A percentile compares a stretch with the other conserved stretches of the same genome.
Evolutionary conservation across 2,329 filamentous ascomycete species (phyloP).

Genomic region (Fusarium dlaminii): DNA sequence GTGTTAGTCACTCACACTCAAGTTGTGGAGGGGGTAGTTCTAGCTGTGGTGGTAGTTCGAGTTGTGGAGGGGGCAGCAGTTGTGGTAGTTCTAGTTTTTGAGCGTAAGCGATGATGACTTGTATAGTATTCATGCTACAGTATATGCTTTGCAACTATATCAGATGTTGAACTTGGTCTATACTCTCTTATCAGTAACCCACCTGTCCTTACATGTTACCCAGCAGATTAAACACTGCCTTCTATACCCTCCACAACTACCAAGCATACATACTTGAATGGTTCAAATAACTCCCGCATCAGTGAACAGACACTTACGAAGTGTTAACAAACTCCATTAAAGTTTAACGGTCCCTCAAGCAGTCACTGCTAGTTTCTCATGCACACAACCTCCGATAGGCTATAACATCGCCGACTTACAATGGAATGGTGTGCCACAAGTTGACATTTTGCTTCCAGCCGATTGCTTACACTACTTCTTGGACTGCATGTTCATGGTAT

Average conservation of each 20-base stretch:
- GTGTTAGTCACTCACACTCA: background rate
- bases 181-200: background rate
- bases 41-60: slow-evolving; percentile 19
- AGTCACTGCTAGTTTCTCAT: slow-evolving; percentile 2
- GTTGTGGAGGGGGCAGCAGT: slow-evolving; percentile 8
- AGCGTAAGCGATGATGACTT: background rate
- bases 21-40: slow-evolving; percentile 21
- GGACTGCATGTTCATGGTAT: background rate
- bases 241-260: background rate
- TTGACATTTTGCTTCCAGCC: background rate
- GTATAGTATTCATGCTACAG: background rate
- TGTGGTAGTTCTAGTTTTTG: slow-evolving; percentile 3
- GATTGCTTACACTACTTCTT: background rate
- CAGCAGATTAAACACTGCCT: background rate
- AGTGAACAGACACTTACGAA: background rate
- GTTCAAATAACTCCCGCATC: background rate
- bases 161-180: background rate
- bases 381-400: background rate
- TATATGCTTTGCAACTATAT: background rate
- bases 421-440: background rate
- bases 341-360: background rate
- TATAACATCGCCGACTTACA: background rate
- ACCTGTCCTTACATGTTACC: background rate
- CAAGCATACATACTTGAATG: background rate
- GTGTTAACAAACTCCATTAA: background rate